Conservation (phyloP, 1,284 basidiomycete species). For the Bjerkandera adusta region DNA sequence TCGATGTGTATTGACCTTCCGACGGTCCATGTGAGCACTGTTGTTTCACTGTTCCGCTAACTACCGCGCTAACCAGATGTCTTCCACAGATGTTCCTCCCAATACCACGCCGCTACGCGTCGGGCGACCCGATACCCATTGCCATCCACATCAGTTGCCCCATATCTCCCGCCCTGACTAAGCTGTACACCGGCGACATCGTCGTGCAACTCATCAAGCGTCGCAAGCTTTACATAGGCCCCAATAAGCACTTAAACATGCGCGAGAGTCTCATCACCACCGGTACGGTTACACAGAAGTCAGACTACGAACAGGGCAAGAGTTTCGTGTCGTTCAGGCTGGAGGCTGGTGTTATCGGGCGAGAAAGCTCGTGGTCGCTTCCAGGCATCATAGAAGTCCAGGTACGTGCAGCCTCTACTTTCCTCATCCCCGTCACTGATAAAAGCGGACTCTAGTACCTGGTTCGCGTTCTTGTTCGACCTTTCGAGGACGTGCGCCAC, state of each 20-base stretch:
- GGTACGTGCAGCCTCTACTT: constrained; percentile 20
- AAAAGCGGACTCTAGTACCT: constrained; percentile 33
- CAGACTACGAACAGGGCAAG: constrained; percentile 25
- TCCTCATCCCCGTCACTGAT: constrained; percentile 1
- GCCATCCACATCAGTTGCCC: constrained; percentile 37
- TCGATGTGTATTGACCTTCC: constrained; percentile 18
- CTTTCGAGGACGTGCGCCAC: constrained; percentile 33
- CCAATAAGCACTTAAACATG: constrained; percentile 23
- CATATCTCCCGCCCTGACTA: constrained; percentile 35
- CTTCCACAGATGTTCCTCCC: constrained; percentile 38
- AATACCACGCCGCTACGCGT: constrained; percentile 34
- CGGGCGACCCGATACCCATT: constrained; percentile 42
- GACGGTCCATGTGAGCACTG: constrained; percentile 22
- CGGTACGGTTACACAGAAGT: constrained; percentile 23
- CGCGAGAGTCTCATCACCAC: constrained; percentile 25
- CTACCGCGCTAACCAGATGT: neutral
- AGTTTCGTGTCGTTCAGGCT: constrained; percentile 26
- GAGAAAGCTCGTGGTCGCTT: constrained; percentile 30
- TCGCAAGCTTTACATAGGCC: constrained; percentile 29
- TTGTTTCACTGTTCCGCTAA: neutral
- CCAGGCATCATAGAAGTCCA: constrained; percentile 24
- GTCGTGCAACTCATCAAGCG: constrained; percentile 40
- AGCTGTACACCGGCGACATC: constrained; percentile 34
- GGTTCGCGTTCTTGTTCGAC: constrained; percentile 35
- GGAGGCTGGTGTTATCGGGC: constrained; percentile 25